phyloP scores from a whole-genome alignment of 257 asterid species.

The Nicotiana benthamiana region DNA sequence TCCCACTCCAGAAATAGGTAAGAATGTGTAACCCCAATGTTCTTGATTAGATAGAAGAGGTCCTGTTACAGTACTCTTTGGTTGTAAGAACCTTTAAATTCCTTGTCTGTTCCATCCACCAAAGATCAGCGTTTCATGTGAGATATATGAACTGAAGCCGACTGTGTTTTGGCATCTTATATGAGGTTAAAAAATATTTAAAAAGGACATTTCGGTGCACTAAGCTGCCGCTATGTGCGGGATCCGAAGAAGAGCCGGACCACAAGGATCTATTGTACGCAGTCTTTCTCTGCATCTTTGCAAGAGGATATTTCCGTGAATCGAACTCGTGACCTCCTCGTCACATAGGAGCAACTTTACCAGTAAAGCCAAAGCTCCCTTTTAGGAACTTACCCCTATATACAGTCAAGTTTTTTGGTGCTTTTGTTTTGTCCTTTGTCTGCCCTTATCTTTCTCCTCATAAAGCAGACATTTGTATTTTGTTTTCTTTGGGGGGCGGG shows the following conservation, averaged over 20 bases:
- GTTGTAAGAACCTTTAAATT: conserved; percentile 48
- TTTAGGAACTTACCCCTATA: too few species aligned
- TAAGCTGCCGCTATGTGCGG: too few species aligned
- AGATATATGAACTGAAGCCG: conserved; percentile 76
- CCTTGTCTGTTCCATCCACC: conserved; percentile 50
- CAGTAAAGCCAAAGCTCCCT: too few species aligned
- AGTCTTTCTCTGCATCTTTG: too few species aligned
- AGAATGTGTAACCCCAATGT: conserved; percentile 48
- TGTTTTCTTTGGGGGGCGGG: conserved; percentile 1
- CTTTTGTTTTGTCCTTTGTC: conserved; percentile 22
- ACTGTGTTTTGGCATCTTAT: conserved; percentile 75
- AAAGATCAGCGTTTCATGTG: conserved; percentile 86
- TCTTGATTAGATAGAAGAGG: conserved; percentile 39
- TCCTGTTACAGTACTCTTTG: conserved; percentile 29
- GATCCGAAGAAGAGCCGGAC: too few species aligned
- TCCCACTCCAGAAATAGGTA: conserved; percentile 53
- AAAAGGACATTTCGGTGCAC: too few species aligned
- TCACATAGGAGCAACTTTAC: too few species aligned
- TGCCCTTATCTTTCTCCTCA: conserved; percentile 32
- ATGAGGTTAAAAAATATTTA: conserved; percentile 24
- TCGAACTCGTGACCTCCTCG: too few species aligned
- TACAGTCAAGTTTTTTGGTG: not conserved
- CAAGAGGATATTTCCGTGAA: too few species aligned
- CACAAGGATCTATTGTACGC: too few species aligned
- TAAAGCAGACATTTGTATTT: conserved; percentile 21